Conservation (phyloP, 2,329 filamentous ascomycete genomes). For the Hysterium pulicare region DNA sequence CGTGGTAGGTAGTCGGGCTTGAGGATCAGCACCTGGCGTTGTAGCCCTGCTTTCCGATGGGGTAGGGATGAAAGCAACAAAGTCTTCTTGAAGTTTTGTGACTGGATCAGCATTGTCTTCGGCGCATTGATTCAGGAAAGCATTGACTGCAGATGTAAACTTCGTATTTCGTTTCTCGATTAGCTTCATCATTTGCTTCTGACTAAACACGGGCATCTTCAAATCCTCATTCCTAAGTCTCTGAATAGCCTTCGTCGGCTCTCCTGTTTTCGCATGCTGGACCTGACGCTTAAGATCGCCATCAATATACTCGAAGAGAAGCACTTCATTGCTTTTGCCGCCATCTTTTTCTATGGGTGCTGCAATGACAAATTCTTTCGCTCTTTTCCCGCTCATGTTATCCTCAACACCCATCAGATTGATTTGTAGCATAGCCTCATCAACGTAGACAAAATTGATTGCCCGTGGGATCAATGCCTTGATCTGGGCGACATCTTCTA, state of each 20-base stretch:
- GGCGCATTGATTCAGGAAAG: conserved; percentile 71
- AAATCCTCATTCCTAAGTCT: conserved; percentile 74
- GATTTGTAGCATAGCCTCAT: conserved; percentile 77
- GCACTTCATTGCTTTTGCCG: conserved; percentile 60
- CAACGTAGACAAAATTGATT: conserved; percentile 81
- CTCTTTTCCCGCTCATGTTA: conserved; percentile 57
- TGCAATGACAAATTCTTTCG: conserved; percentile 42
- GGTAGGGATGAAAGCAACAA: conserved; percentile 60
- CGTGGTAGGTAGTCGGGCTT: conserved; percentile 56
- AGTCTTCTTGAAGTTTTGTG: conserved; percentile 58
- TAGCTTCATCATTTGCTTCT: conserved; percentile 83
- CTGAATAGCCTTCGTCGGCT: conserved; percentile 64
- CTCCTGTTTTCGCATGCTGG: conserved; percentile 66
- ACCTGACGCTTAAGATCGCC: conserved; percentile 84
- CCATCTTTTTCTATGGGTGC: conserved; percentile 33
- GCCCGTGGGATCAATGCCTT: conserved; percentile 72
- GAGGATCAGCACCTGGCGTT: conserved; percentile 40
- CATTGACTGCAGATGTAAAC: conserved; percentile 72
- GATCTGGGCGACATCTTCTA: conserved; percentile 81
- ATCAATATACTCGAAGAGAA: conserved; percentile 91
- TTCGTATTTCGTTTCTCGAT: conserved; percentile 88
- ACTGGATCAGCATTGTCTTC: conserved; percentile 65
- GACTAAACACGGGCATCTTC: conserved; percentile 88
- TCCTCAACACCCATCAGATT: conserved; percentile 70
- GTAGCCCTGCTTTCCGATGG: conserved; percentile 47